A percentile compares a stretch with the other conserved stretches of the same genome.
These are phyloP conservation scores for Arxiozyma slooffiae DNA, from an alignment of 1,139 yeast genomes.

Conservation along the genomic window DNA sequence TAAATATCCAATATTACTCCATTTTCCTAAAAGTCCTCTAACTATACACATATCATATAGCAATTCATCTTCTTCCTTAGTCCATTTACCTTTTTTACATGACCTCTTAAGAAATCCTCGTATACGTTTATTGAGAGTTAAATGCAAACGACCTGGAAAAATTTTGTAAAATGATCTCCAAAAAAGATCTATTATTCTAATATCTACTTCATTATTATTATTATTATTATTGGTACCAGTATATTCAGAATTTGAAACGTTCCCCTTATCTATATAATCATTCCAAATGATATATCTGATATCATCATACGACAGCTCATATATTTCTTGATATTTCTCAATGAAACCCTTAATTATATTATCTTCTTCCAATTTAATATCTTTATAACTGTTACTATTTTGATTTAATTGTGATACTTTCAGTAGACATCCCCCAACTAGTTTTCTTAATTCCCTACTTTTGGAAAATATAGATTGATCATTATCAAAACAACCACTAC, in stretches of 20 bases:
- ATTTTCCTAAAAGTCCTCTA: constrained; percentile 51
- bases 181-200: constrained; percentile 63
- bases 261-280: constrained; percentile 5
- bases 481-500: not conserved
- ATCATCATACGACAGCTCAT: not conserved
- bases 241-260: constrained; percentile 5
- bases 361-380: not conserved
- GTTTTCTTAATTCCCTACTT: not conserved
- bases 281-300: not conserved
- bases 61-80: constrained; percentile 59
- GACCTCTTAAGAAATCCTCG: constrained; percentile 79
- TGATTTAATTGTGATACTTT: not conserved
- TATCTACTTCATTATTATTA: not conserved
- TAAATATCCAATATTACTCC: constrained; percentile 70
- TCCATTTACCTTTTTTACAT: constrained; percentile 84
- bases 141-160: constrained; percentile 71
- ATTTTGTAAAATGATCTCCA: constrained; percentile 76
- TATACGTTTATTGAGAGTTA: constrained; percentile 83
- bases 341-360: too few species aligned
- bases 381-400: not conserved
- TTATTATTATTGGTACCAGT: constrained; percentile 4
- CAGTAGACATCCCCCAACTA: not conserved
- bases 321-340: not conserved
- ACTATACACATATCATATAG: constrained; percentile 52
- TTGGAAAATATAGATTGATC: not conserved